Percentiles rank a stretch among this genome's conserved stretches.
These are phyloP conservation scores for Taiwanofungus camphoratus DNA, from an alignment of 1,284 basidiomycete genomes.

Conservation along the genomic window DNA sequence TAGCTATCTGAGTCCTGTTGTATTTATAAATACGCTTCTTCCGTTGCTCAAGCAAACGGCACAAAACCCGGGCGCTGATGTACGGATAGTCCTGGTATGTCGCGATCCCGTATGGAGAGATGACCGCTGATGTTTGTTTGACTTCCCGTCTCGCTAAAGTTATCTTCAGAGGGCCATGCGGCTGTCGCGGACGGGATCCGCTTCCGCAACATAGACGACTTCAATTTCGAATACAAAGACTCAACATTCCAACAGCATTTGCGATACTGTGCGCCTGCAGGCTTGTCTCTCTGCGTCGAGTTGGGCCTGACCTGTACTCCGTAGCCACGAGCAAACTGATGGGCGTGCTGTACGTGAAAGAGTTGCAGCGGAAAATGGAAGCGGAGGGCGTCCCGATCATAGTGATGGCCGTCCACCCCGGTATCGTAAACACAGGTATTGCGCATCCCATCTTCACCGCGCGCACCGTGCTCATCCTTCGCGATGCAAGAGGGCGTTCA, in stretches of 20 bases:
- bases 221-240: constrained; percentile 31
- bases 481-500: constrained; percentile 12
- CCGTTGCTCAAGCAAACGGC: constrained; percentile 42
- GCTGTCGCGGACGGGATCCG: constrained; percentile 15
- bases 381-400: constrained; percentile 27
- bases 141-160: constrained; percentile 7
- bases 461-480: constrained; percentile 21
- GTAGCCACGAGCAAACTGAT: constrained; percentile 27
- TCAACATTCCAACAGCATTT: constrained; percentile 22
- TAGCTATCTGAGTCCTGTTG: constrained; percentile 20
- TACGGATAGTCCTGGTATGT: constrained; percentile 44
- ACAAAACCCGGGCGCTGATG: constrained; percentile 37
- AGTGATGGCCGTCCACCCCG: constrained; percentile 27
- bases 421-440: constrained; percentile 35
- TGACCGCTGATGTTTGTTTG: neutral
- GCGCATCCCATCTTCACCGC: constrained; percentile 15
- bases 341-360: constrained; percentile 22
- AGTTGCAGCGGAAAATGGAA: constrained; percentile 25
- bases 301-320: neutral
- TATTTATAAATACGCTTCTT: constrained; percentile 41
- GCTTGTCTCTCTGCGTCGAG: neutral
- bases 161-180: constrained; percentile 17
- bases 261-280: constrained; percentile 32
- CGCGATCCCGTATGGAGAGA: constrained; percentile 9
- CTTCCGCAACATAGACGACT: constrained; percentile 33